Evolutionary conservation across 441 rosid species (phyloP).

Genomic region (Erodium moschatum): DNA sequence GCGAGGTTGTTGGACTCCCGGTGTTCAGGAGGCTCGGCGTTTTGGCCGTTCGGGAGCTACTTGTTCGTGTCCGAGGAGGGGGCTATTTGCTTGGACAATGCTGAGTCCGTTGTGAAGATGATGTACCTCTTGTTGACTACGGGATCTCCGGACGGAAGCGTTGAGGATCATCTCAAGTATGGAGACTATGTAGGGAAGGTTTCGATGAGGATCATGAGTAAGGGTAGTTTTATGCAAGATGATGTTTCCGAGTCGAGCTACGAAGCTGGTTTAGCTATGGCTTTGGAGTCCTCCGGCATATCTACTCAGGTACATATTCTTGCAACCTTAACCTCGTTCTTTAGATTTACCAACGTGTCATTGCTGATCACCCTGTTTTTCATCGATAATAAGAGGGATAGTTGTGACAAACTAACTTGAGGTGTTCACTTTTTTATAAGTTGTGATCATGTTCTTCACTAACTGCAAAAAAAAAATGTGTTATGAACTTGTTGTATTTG

Average conservation of each 20-base stretch:
- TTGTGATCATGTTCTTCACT: too few species aligned
- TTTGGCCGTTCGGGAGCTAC: conserved; percentile 66
- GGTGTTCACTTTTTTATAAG: too few species aligned
- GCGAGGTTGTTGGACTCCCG: too few species aligned
- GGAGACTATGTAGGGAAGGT: conserved; percentile 35
- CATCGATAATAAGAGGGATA: too few species aligned
- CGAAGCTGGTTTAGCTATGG: conserved; percentile 49
- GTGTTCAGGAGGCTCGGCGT: too few species aligned
- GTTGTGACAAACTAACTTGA: too few species aligned
- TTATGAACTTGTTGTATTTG: too few species aligned
- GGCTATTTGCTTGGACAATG: conserved; percentile 53
- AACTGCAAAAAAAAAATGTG: too few species aligned
- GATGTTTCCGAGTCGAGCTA: conserved; percentile 44
- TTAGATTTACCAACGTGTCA: too few species aligned
- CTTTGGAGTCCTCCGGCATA: conserved; percentile 53
- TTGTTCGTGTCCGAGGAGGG: conserved; percentile 60
- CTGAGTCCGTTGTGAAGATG: conserved; percentile 38
- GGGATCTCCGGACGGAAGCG: conserved; percentile 27
- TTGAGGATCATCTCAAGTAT: conserved; percentile 55
- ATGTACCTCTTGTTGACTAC: conserved; percentile 39
- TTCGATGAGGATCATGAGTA: conserved; percentile 33
- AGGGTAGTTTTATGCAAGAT: conserved; percentile 28
- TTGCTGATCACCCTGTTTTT: too few species aligned
- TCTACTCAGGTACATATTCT: conserved; percentile 27
- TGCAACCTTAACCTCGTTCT: too few species aligned